Base-by-base conservation (phyloP, 2,329 filamentous ascomycete genomes). In the Albophoma yamanashiensis region DNA sequence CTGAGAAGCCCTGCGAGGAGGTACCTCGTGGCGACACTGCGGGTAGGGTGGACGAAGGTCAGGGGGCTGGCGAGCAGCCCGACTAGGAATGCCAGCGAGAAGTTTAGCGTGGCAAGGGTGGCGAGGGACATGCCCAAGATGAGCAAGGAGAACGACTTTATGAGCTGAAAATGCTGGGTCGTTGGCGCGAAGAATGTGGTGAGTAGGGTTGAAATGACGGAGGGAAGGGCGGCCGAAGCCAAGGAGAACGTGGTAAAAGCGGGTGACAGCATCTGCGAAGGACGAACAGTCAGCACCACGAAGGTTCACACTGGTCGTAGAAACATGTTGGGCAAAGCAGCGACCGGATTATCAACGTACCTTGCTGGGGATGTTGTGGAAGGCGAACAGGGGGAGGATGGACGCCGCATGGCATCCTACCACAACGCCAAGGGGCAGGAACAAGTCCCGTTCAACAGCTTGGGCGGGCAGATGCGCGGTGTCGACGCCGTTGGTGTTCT, bases 101-200 rank as follows among this genome's bases (percentile, higher is more conserved):
- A 99, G 75, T 99, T 99, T 58, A 99, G 83, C 0, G 93, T 99
- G 2, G 94, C 93, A 15, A 99, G 87, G 0, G 92, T 89, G 15
- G 92, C 92, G 64, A 99, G 85, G 67, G 91, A 92, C 78, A 97
- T 90, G 67, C 94, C 94, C 0, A 97, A 83, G 12, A 96, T 80
- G 15, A 99, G 85, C n/a, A 97, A 84, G 7, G 92, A 96, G 77
- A 97, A 92, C 61, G 89, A 94, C 71, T 95, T 92, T 64, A 92
- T 86, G 58, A 97, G 83, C 56, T 86, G 83, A 68, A 88, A 86
- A 69, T 93, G 88, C 69, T 92, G 90, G 4, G 73, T 65, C 0
- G 85, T 86, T 1, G 86, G 84, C 31, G 73, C 74, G 67, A 75
- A 82, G 62, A 76, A 73, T 31, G 73, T 70, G 34, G 78, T 78